phyloP scores from a whole-genome alignment of 2,329 filamentous ascomycete genomes.

The Beauveria rudraprayagi region DNA sequence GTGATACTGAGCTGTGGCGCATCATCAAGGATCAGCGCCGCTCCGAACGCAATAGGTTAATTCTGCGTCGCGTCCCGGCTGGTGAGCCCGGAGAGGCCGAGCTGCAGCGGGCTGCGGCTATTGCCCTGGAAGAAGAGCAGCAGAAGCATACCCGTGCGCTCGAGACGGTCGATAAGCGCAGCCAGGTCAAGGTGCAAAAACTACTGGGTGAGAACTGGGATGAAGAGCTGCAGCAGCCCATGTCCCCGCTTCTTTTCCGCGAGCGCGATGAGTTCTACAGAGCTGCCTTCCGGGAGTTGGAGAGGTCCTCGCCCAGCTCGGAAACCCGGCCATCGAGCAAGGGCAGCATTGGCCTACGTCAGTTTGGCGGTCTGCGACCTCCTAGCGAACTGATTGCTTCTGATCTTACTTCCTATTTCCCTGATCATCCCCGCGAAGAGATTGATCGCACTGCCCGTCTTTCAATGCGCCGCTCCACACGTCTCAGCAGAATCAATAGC shows the following conservation, averaged over 20 bases:
- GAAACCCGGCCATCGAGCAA: conserved; percentile 33
- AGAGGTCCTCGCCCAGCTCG: conserved; percentile 41
- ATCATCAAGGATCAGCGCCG: conserved; percentile 82
- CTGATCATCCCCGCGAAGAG: conserved; percentile 84
- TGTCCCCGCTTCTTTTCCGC: conserved; percentile 70
- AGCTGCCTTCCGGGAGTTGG: conserved; percentile 49
- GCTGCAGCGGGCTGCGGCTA: conserved; percentile 76
- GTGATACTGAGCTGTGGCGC: conserved; percentile 80
- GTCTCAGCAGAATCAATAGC: conserved; percentile 86
- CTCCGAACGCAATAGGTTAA: conserved; percentile 82
- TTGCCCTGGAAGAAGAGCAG: conserved; percentile 80
- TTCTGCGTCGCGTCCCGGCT: conserved; percentile 84
- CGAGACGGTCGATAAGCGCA: conserved; percentile 61
- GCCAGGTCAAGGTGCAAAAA: conserved; percentile 81
- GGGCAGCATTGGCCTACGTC: conserved; percentile 54
- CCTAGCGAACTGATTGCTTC: conserved; percentile 97
- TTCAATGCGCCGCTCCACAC: conserved; percentile 82
- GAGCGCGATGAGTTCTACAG: conserved; percentile 62
- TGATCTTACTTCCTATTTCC: conserved; percentile 94
- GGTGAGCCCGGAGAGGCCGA: conserved; percentile 85
- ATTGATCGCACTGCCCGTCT: conserved; percentile 93
- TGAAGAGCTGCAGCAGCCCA: conserved; percentile 69
- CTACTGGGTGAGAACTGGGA: conserved; percentile 82
- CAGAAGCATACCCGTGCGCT: conserved; percentile 60
- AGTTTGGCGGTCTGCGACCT: conserved; percentile 85